Conservation (phyloP, 1,284 basidiomycete genomes). For the Ganoderma leucocontextum region DNA sequence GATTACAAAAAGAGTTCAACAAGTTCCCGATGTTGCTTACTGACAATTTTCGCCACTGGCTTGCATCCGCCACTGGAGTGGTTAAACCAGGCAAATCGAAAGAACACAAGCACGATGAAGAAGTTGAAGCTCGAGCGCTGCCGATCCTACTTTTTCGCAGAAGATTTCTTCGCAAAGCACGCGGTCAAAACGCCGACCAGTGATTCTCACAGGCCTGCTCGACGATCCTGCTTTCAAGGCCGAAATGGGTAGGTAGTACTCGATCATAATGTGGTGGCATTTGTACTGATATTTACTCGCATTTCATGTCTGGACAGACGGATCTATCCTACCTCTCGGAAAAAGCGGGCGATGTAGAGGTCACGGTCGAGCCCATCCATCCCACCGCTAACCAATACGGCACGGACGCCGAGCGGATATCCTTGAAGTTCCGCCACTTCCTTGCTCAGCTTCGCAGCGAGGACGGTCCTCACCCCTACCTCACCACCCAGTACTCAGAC, state of each 20-base stretch:
- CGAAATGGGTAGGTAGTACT: conserved; percentile 39
- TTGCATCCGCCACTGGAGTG: not conserved
- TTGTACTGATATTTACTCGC: not conserved
- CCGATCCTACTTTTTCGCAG: conserved; percentile 24
- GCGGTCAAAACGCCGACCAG: conserved; percentile 39
- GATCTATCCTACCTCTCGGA: conserved; percentile 37
- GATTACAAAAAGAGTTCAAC: no score
- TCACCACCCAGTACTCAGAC: conserved; percentile 45
- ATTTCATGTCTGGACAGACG: conserved; percentile 24
- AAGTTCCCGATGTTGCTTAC: not conserved
- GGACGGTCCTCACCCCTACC: conserved; percentile 39
- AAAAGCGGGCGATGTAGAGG: conserved; percentile 39
- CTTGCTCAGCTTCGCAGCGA: conserved; percentile 32
- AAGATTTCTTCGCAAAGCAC: conserved; percentile 38
- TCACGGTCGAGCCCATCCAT: conserved; percentile 45
- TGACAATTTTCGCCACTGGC: not conserved
- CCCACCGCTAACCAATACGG: conserved; percentile 40
- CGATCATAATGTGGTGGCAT: no score
- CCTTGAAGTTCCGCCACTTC: conserved; percentile 40
- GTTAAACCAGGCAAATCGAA: conserved; percentile 6
- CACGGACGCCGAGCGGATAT: conserved; percentile 40
- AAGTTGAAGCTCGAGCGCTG: conserved; percentile 27
- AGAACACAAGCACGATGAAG: conserved; percentile 12
- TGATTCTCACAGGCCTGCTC: conserved; percentile 38
- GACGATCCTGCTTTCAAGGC: conserved; percentile 41